Conservation (phyloP, 805 yeast species). For the Sporopachydermia quercuum region DNA sequence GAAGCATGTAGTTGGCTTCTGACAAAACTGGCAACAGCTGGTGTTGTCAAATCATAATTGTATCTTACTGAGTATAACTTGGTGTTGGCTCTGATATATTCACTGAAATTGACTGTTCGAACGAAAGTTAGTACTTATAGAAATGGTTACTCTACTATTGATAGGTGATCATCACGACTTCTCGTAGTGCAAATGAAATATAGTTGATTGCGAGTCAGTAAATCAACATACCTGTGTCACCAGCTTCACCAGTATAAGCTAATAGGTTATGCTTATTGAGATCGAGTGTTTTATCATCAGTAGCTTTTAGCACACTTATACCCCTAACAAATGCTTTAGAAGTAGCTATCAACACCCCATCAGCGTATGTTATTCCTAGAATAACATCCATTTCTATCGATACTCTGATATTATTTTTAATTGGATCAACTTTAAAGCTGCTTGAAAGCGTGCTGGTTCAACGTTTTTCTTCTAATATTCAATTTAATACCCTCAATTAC, state of each 20-base stretch:
- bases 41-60: slow-evolving; percentile 64
- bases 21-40: slow-evolving; percentile 77
- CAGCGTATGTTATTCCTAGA: slow-evolving; percentile 71
- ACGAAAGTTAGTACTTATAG: not conserved
- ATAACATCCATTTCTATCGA: slow-evolving; percentile 89
- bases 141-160: slow-evolving; percentile 5
- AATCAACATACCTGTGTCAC: slow-evolving; percentile 56
- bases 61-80: slow-evolving; percentile 82
- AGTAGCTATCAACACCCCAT: slow-evolving; percentile 80
- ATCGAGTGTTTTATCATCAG: slow-evolving; percentile 67
- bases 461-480: too few relatives aligned
- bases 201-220: too few relatives aligned
- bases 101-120: slow-evolving; percentile 65
- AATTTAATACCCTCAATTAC: too few relatives aligned
- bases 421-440: too few relatives aligned
- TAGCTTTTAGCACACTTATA: slow-evolving; percentile 60
- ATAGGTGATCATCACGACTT: too few relatives aligned
- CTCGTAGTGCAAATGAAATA: too few relatives aligned
- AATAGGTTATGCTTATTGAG: slow-evolving; percentile 65
- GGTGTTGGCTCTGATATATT: slow-evolving; percentile 82
- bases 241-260: slow-evolving; percentile 92
- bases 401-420: too few relatives aligned
- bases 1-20: slow-evolving; percentile 81
- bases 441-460: too few relatives aligned
- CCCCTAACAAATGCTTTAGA: slow-evolving; percentile 91